Evolutionary conservation across 169 alveolate species (phyloP), one percentile per base, ranked within the genome.

Genomic region (Cryptosporidium sp.): DNA sequence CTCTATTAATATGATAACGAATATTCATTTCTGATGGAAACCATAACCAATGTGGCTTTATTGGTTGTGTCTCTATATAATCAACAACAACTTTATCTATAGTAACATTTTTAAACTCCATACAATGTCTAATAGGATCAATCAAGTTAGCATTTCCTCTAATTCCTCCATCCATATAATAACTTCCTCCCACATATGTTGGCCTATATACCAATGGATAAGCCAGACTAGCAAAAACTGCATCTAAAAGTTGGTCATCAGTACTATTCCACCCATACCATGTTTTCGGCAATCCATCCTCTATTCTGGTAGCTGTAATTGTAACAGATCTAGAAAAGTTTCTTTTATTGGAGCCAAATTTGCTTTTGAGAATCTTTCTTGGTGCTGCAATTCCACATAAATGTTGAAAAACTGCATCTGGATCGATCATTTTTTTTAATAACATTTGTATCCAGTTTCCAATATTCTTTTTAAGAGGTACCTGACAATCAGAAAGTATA

Each of bases 201-300:
- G 89, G 89, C 33, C 75, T 35, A 33, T 80, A 80, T n/a, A 80
- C 89, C 7, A 80, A 58, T 43, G 89, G 89, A 62, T 80, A 80
- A 23, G 89, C 89, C 31, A 80, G 37, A 8, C 89, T 80, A 14
- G 89, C 89, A 62, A 80, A 80, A 65, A 80, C 89, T 80, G 89
- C 89, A 41, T 80, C 74, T 41, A 80, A 61, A 41, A 80, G 67
- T 48, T 80, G 80, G 8, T 65, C 75, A 23, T 65, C 89, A 9
- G 89, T 80, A 58, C 89, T 80, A 80, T 80, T 80, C 89, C 89
- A 80, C 4, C 89, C 89, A 65, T 41, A 80, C 89, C 89, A 80
- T 21, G 80, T 80, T n/a, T 73, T 59, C n/a, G 89, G 29, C 4
- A 80, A 39, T 9, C 89, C 89, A 62, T 80, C 89, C 59, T 80